Evolutionary conservation across 441 rosid genomes (phyloP).

Genomic region (Macaranga tanarius): DNA sequence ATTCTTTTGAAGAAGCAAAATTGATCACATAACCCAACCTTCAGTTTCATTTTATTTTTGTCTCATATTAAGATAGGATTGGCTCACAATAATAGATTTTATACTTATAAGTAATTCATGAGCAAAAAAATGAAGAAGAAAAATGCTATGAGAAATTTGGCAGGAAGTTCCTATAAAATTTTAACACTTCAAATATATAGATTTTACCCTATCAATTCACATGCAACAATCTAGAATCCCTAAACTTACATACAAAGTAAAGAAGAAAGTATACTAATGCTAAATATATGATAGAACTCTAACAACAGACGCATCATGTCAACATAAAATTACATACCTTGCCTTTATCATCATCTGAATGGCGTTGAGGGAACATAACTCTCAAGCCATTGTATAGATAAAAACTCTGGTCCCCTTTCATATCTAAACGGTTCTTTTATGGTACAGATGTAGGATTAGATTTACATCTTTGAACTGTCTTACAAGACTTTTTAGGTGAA

Average conservation of each 20-base stretch:
- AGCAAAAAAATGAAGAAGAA: neutral
- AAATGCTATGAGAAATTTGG: neutral
- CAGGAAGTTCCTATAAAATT: neutral
- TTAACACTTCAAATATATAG: no score
- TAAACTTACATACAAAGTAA: neutral
- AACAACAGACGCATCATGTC: no score
- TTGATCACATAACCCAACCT: neutral
- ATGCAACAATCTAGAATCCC: neutral
- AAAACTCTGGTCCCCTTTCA: conserved; percentile 65
- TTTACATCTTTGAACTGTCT: conserved; percentile 47
- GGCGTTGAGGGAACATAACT: conserved; percentile 95
- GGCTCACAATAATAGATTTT: neutral
- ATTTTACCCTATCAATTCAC: neutral
- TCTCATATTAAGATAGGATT: neutral
- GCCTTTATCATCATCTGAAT: conserved; percentile 93
- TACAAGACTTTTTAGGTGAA: conserved; percentile 52
- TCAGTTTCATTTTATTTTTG: neutral
- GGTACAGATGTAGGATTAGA: conserved; percentile 39
- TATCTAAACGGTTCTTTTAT: conserved; percentile 35
- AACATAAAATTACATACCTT: conserved; percentile 52
- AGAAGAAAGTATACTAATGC: neutral
- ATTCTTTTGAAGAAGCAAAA: neutral
- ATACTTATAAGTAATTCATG: neutral
- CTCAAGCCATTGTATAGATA: conserved; percentile 86
- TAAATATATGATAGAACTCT: neutral